Evolutionary conservation across 2,329 filamentous ascomycete species (phyloP).

Genomic region (Fusarium clavum): DNA sequence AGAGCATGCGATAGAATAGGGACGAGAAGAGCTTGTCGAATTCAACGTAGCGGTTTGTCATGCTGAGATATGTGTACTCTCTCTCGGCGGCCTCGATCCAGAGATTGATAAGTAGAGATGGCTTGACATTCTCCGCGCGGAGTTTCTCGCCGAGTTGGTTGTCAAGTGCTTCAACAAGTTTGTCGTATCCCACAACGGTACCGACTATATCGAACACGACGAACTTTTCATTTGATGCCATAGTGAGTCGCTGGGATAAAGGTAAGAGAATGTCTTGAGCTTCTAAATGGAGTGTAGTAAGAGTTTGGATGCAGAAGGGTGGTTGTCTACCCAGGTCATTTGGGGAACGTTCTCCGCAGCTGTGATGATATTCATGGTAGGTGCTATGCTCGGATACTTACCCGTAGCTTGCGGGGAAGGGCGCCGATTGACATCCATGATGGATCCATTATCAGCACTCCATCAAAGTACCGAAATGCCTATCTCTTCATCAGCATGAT

Average conservation of each 20-base stretch:
- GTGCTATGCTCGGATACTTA: neutral
- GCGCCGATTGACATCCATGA: neutral
- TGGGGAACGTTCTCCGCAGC: neutral
- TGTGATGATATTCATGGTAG: neutral
- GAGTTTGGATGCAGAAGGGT: neutral
- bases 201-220: slow-evolving; percentile 39
- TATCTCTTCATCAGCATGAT: neutral
- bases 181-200: slow-evolving; percentile 29
- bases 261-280: accelerated
- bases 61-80: slow-evolving; percentile 62
- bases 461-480: neutral
- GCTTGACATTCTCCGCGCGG: slow-evolving; percentile 52
- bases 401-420: neutral
- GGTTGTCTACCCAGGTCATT: neutral
- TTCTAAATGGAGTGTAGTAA: neutral
- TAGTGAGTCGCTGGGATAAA: neutral
- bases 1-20: slow-evolving; percentile 62
- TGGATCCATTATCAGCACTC: neutral
- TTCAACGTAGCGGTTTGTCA: slow-evolving; percentile 56
- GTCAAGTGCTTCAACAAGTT: slow-evolving; percentile 52
- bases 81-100: slow-evolving; percentile 61
- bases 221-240: neutral
- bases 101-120: slow-evolving; percentile 57
- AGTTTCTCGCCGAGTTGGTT: slow-evolving; percentile 56
- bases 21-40: slow-evolving; percentile 57